These are phyloP conservation scores for Podospora conica DNA, from an alignment of 495 filamentous ascomycete species.

Conservation along the genomic window DNA sequence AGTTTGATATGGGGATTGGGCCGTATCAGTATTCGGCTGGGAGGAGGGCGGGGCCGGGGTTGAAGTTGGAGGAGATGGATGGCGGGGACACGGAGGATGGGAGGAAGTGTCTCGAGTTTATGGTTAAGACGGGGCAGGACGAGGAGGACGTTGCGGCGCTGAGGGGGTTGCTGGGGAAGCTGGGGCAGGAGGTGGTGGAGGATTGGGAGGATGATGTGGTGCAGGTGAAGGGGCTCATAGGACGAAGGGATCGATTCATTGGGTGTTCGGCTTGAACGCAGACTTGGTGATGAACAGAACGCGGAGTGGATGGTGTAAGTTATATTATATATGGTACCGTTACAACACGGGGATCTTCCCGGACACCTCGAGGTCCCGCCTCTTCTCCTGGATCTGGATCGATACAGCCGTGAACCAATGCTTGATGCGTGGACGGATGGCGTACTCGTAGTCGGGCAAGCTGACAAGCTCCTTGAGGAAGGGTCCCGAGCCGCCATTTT, in stretches of 20 bases:
- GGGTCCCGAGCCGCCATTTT: conserved; percentile 16
- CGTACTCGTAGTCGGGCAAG: conserved; percentile 36
- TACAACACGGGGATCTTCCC: neutral
- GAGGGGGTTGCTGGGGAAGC: neutral
- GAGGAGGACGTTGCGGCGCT: neutral
- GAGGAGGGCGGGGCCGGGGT: neutral
- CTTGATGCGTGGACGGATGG: conserved; percentile 11
- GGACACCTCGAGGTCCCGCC: conserved; percentile 3
- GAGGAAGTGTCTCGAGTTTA: neutral
- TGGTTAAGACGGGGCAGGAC: neutral
- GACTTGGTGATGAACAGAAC: too few relatives aligned
- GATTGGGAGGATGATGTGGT: neutral
- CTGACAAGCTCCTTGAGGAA: conserved; percentile 31
- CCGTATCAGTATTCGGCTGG: neutral
- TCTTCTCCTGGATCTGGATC: conserved; percentile 18
- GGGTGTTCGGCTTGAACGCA: too few relatives aligned
- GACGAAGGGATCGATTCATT: neutral
- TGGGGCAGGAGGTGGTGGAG: neutral
- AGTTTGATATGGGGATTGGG: neutral
- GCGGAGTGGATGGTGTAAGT: neutral
- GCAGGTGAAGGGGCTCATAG: neutral
- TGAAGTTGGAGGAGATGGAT: neutral
- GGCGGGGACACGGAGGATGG: neutral
- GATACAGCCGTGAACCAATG: conserved; percentile 21
- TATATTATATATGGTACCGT: neutral